Evolutionary conservation across 345 rosid species (phyloP).

Genomic region (Eutrema yunnanense): DNA sequence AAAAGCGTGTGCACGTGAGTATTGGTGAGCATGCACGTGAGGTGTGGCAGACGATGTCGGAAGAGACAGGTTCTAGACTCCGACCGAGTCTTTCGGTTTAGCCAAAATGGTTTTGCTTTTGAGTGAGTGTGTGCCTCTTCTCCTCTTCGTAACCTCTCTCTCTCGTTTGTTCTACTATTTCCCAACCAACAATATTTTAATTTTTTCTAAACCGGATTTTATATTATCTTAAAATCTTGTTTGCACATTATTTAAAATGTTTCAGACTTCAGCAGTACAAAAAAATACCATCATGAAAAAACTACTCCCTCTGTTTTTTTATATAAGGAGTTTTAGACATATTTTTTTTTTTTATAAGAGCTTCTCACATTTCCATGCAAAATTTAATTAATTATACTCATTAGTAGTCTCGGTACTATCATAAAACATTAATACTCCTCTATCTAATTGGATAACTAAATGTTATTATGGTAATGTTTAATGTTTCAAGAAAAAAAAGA

Average conservation of each 20-base stretch:
- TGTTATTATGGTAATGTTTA: too few species aligned
- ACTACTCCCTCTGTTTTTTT: too few species aligned
- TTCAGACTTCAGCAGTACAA: not conserved
- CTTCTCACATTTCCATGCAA: too few species aligned
- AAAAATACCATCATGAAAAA: not conserved
- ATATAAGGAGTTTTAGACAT: too few species aligned
- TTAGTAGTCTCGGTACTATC: too few species aligned
- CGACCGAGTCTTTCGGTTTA: slow-evolving; percentile 31
- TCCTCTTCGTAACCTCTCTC: not conserved
- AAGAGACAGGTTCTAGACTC: slow-evolving; percentile 21
- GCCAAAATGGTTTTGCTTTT: slow-evolving; percentile 28
- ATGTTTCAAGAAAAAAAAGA: too few species aligned
- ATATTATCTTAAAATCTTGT: not conserved
- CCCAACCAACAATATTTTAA: slow-evolving; percentile 19
- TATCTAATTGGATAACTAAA: too few species aligned
- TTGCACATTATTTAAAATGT: not conserved
- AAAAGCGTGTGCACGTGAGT: slow-evolving; percentile 28
- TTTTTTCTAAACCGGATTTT: not conserved
- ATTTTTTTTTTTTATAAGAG: too few species aligned
- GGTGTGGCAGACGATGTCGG: slow-evolving; percentile 30
- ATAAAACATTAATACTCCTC: too few species aligned
- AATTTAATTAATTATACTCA: too few species aligned
- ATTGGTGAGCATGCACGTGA: slow-evolving; percentile 30
- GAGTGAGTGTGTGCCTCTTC: slow-evolving; percentile 16
- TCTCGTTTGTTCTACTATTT: slow-evolving; percentile 3